phyloP scores from a whole-genome alignment of 1,139 yeast genomes.

The Yamadazyma sp. region DNA sequence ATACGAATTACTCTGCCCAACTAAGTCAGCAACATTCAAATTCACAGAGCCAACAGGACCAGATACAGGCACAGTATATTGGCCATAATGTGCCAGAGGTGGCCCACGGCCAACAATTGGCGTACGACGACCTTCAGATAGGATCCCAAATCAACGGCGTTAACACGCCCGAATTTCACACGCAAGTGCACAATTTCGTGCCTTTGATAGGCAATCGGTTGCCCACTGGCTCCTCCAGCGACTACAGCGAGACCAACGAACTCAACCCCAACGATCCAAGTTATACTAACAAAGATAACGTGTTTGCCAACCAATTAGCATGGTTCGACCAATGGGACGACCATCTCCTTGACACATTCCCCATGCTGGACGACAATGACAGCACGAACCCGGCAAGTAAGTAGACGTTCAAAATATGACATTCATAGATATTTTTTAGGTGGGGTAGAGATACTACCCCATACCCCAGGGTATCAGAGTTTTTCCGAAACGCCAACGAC shows the following conservation, averaged over 20 bases:
- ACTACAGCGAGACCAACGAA: constrained; percentile 2
- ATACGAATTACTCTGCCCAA: too few species aligned
- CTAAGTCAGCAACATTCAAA: too few species aligned
- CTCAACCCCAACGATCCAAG: constrained; percentile 12
- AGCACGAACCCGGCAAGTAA: not conserved
- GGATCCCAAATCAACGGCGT: not conserved
- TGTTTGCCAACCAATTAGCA: constrained; percentile 32
- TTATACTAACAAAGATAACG: constrained; percentile 6
- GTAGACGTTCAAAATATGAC: not conserved
- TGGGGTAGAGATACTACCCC: constrained; percentile 3
- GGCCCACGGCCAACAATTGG: too few species aligned
- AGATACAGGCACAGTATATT: too few species aligned
- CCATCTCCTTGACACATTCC: constrained; percentile 23
- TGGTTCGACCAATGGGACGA: constrained; percentile 56
- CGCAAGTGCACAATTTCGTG: not conserved
- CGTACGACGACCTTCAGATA: too few species aligned
- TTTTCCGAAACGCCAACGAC: constrained; percentile 1
- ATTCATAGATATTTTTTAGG: not conserved
- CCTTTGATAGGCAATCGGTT: not conserved
- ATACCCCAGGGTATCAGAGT: constrained; percentile 4
- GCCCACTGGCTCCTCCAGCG: not conserved
- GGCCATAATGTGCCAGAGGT: too few species aligned
- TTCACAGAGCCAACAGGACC: too few species aligned
- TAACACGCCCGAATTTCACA: not conserved
- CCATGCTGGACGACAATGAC: not conserved